A percentile compares a stretch with the other conserved stretches of the same genome.
phyloP scores from a whole-genome alignment of 805 yeast species.

The Suhomyces pyralidae region DNA sequence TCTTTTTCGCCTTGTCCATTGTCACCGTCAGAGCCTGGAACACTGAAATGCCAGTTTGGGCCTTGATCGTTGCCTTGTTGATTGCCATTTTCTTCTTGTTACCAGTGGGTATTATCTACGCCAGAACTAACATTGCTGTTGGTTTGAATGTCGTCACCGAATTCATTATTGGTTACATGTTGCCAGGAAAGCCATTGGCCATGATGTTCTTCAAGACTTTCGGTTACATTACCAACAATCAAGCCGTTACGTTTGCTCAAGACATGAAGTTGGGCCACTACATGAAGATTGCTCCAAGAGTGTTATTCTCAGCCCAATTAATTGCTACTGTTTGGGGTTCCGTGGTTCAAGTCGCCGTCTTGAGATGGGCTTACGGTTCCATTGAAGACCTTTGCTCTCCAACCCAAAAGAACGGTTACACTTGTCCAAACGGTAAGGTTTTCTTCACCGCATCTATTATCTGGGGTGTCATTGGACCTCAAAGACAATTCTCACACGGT shows the following conservation, averaged over 20 bases:
- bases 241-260: conserved; percentile 49
- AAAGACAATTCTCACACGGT: conserved; percentile 15
- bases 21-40: conserved; percentile 38
- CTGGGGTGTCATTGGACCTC: conserved; percentile 43
- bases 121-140: conserved; percentile 36
- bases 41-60: conserved; percentile 45
- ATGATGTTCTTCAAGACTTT: conserved; percentile 48
- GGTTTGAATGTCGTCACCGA: conserved; percentile 44
- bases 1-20: conserved; percentile 34
- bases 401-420: conserved; percentile 27
- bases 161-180: conserved; percentile 42
- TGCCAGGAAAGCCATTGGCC: conserved; percentile 48
- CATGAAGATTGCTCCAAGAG: conserved; percentile 41
- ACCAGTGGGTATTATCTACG: conserved; percentile 39
- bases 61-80: conserved; percentile 35
- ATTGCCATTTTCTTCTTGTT: conserved; percentile 39
- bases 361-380: conserved; percentile 41
- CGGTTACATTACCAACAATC: conserved; percentile 47
- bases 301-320: conserved; percentile 42
- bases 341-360: conserved; percentile 38
- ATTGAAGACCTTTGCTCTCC: conserved; percentile 32
- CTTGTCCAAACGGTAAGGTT: conserved; percentile 42
- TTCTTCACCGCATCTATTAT: conserved; percentile 44
- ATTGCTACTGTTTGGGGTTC: conserved; percentile 42
- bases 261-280: conserved; percentile 46